A percentile compares a stretch with the other conserved stretches of the same genome.
Evolutionary conservation across 208 protist genomes (phyloP).

Genomic region (Herpetomonas tarakana): DNA sequence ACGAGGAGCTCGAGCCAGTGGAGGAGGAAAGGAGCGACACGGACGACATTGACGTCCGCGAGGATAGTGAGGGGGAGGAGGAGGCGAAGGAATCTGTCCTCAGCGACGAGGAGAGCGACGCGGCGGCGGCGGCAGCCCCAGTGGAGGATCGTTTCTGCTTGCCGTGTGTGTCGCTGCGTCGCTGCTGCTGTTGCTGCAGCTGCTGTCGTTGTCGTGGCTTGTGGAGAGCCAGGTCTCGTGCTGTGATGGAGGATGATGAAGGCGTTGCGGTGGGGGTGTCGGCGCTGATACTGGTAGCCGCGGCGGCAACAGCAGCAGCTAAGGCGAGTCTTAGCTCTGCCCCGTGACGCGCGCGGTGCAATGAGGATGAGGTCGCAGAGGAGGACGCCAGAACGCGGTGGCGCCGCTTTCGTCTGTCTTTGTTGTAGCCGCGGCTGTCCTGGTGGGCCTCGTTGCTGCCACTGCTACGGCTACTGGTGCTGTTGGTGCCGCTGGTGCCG

Average conservation of each 20-base stretch:
- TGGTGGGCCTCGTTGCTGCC: not conserved
- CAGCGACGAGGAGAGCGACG: not conserved
- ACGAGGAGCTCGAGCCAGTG: not conserved
- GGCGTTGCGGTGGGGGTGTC: too few relatives aligned
- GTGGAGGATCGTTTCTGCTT: constrained; percentile 3
- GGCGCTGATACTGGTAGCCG: too few relatives aligned
- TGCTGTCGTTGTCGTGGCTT: constrained; percentile 6
- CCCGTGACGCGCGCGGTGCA: not conserved
- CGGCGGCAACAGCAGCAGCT: not conserved
- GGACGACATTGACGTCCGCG: not conserved
- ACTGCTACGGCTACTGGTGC: not conserved
- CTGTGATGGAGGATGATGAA: not conserved
- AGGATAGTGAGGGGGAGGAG: not conserved
- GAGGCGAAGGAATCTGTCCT: not conserved
- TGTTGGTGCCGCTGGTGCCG: not conserved
- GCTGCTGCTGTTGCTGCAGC: constrained; percentile 1
- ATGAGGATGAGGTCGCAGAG: not conserved
- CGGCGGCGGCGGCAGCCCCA: not conserved
- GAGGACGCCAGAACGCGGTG: not conserved
- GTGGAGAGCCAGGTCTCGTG: too few relatives aligned
- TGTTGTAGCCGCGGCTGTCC: not conserved
- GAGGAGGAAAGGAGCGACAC: not conserved
- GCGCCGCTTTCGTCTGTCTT: not conserved
- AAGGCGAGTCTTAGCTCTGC: not conserved
- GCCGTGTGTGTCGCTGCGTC: not conserved